Conservation (phyloP, 2,329 filamentous ascomycete genomes). For the Zymoseptoria passerinii region DNA sequence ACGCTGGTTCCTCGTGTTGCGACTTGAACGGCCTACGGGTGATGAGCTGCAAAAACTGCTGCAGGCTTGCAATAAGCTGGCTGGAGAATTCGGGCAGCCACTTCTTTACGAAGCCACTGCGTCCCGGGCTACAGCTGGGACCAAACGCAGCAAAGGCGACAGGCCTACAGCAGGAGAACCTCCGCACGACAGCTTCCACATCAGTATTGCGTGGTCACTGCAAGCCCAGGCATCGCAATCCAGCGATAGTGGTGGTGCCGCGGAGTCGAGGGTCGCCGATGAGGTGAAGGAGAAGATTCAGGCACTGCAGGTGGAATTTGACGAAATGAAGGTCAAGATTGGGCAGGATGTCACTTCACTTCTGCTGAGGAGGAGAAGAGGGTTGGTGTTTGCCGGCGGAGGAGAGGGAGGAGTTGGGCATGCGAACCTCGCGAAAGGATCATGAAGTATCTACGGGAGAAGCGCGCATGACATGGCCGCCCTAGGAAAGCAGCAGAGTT, state of each 20-base stretch:
- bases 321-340: slow-evolving; percentile 41
- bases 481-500: background rate
- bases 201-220: slow-evolving; percentile 81
- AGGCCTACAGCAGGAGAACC: slow-evolving; percentile 48
- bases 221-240: slow-evolving; percentile 16
- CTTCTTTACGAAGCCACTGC: slow-evolving; percentile 53
- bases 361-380: slow-evolving; percentile 12
- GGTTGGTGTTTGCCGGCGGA: background rate
- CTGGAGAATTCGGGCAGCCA: slow-evolving; percentile 55
- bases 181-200: slow-evolving; percentile 55
- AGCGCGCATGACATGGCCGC: background rate
- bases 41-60: slow-evolving; percentile 48
- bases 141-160: background rate
- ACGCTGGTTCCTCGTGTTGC: slow-evolving; percentile 77
- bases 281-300: slow-evolving; percentile 9
- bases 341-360: slow-evolving; percentile 31
- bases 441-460: background rate
- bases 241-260: background rate
- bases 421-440: background rate
- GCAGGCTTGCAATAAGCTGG: slow-evolving; percentile 55
- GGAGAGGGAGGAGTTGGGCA: background rate
- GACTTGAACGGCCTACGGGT: slow-evolving; percentile 38
- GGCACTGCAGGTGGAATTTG: slow-evolving; percentile 24
- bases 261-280: slow-evolving; percentile 2
- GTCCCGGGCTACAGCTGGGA: background rate